Conservation (phyloP, 805 yeast species). For the Candida corydali region DNA sequence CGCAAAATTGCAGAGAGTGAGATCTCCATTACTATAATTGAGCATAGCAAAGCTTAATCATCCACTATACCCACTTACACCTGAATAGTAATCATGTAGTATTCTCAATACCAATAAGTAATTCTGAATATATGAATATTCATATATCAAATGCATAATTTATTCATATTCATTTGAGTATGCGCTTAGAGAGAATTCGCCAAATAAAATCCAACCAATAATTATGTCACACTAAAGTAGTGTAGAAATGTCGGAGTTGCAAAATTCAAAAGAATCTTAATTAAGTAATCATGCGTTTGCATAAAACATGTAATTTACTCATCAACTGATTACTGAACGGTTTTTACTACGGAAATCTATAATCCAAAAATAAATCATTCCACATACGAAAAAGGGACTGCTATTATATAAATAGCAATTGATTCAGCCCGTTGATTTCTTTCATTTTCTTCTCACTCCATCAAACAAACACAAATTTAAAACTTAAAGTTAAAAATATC, state of each 20-base stretch:
- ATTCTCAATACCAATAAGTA: too few species aligned
- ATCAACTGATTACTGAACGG: constrained; percentile 2
- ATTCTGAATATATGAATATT: too few species aligned
- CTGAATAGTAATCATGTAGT: too few species aligned
- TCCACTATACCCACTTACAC: too few species aligned
- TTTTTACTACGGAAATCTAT: constrained; percentile 1
- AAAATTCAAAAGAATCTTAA: background rate
- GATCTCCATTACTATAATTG: too few species aligned
- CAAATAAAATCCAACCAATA: too few species aligned
- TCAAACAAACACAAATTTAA: background rate
- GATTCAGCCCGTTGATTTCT: background rate
- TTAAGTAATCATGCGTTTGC: constrained; percentile 1
- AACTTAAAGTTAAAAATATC: too few species aligned
- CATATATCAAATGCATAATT: background rate
- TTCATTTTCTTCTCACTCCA: background rate
- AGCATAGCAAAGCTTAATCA: too few species aligned
- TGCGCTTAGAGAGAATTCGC: background rate
- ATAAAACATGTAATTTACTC: background rate
- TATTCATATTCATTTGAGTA: background rate
- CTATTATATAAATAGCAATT: background rate
- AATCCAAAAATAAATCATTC: constrained; percentile 2
- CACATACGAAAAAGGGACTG: background rate
- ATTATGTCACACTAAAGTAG: too few species aligned
- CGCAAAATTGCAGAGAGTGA: too few species aligned
- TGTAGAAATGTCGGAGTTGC: background rate